phyloP scores from a whole-genome alignment of 768 basidiomycete species.

The Guyanaporus albipodus region DNA sequence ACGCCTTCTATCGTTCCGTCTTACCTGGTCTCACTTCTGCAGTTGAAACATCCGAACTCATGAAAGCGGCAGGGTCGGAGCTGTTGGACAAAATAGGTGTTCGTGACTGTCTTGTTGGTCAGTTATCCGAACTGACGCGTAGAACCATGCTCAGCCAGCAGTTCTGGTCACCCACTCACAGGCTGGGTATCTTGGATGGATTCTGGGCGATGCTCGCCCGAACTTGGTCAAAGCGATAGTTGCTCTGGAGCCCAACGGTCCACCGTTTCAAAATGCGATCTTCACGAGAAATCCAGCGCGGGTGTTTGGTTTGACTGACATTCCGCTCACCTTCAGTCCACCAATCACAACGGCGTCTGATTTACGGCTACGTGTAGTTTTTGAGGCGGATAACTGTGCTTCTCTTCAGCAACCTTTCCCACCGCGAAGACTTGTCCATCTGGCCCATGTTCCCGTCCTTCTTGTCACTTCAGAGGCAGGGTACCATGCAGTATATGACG shows the following conservation, averaged over 20 bases:
- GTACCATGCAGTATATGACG: slow-evolving; percentile 49
- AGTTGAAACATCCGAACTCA: slow-evolving; percentile 36
- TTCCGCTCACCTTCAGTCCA: slow-evolving; percentile 42
- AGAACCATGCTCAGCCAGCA: slow-evolving; percentile 32
- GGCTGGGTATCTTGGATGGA: slow-evolving; percentile 47
- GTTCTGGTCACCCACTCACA: slow-evolving; percentile 52
- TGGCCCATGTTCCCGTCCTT: slow-evolving; percentile 42
- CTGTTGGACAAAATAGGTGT: slow-evolving; percentile 48
- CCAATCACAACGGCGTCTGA: slow-evolving; percentile 39
- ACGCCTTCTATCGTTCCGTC: slow-evolving; percentile 43
- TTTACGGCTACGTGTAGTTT: slow-evolving; percentile 28
- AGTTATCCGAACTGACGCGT: slow-evolving; percentile 2
- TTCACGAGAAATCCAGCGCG: slow-evolving; percentile 37
- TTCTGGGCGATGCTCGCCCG: slow-evolving; percentile 45
- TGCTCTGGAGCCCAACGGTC: slow-evolving; percentile 48
- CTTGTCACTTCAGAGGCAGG: slow-evolving; percentile 48
- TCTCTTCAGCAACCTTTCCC: slow-evolving; percentile 44
- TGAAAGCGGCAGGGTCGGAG: slow-evolving; percentile 38
- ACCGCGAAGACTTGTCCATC: slow-evolving; percentile 39
- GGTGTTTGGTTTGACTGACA: slow-evolving; percentile 46
- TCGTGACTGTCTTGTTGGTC: slow-evolving; percentile 15
- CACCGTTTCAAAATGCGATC: slow-evolving; percentile 43
- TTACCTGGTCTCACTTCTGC: slow-evolving; percentile 38
- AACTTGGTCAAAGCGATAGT: slow-evolving; percentile 43
- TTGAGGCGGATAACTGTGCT: slow-evolving; percentile 29